These are phyloP conservation scores for Kwoniella shandongensis DNA, from an alignment of 768 basidiomycete genomes.

Conservation along the genomic window DNA sequence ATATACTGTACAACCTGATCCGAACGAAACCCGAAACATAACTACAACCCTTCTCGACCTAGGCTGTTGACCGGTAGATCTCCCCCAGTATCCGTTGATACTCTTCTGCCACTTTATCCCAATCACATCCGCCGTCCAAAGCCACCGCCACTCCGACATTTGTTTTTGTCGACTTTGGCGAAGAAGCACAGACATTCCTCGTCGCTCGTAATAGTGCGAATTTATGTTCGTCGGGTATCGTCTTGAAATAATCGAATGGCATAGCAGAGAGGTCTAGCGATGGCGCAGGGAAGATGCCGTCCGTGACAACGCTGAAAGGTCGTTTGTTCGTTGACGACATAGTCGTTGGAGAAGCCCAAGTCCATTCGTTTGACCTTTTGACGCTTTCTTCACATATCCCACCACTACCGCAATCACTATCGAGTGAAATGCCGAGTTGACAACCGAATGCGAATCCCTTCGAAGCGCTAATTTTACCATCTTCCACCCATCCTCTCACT, in stretches of 20 bases:
- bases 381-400: slow-evolving; percentile 1
- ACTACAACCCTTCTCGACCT: too few relatives aligned
- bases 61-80: slow-evolving; percentile 1
- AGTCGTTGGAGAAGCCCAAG: slow-evolving; percentile 9
- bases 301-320: neutral
- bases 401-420: too few relatives aligned
- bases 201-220: slow-evolving; percentile 12
- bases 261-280: slow-evolving; percentile 11
- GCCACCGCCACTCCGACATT: neutral
- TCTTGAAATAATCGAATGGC: slow-evolving; percentile 8
- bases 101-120: slow-evolving; percentile 11
- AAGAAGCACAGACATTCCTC: neutral
- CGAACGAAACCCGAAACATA: neutral
- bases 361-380: slow-evolving; percentile 14
- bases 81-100: slow-evolving; percentile 4
- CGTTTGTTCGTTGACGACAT: neutral
- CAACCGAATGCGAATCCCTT: slow-evolving; percentile 15
- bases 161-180: too few relatives aligned
- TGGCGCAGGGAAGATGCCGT: slow-evolving; percentile 4
- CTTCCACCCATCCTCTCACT: slow-evolving; percentile 6
- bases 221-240: slow-evolving; percentile 6
- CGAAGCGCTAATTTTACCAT: slow-evolving; percentile 4
- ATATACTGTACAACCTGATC: too few relatives aligned
- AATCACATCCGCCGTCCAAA: neutral
- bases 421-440: too few relatives aligned